A percentile compares a stretch with the other conserved stretches of the same genome.
Evolutionary conservation across 1,284 basidiomycete genomes (phyloP).

Genomic region (Xanthoconium separans): DNA sequence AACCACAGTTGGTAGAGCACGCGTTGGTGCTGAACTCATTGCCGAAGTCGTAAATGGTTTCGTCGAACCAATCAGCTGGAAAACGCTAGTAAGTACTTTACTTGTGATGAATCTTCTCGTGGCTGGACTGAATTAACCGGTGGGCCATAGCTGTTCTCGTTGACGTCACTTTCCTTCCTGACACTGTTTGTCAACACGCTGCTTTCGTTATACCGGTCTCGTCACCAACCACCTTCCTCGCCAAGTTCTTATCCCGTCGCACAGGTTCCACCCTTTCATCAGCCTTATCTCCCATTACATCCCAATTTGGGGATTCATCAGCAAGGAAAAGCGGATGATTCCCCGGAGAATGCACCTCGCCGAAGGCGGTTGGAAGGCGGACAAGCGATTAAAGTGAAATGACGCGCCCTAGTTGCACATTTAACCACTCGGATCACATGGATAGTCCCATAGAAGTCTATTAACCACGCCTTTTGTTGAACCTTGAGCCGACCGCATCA

Average conservation of each 20-base stretch:
- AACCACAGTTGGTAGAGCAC: conserved; percentile 83
- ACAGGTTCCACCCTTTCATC: conserved; percentile 43
- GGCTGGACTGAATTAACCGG: conserved; percentile 16
- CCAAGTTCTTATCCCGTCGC: conserved; percentile 44
- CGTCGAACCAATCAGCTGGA: conserved; percentile 96
- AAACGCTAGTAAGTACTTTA: conserved; percentile 73
- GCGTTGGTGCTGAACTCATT: conserved; percentile 91
- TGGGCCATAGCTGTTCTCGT: conserved; percentile 66
- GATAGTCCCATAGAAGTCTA: conserved; percentile 21
- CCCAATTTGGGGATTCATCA: conserved; percentile 47
- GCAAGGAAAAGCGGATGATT: conserved; percentile 36
- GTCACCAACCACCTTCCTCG: conserved; percentile 44
- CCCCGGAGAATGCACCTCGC: conserved; percentile 51
- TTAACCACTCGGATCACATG: conserved; percentile 31
- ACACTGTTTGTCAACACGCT: conserved; percentile 84
- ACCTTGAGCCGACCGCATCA: conserved; percentile 21
- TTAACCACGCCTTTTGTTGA: conserved; percentile 22
- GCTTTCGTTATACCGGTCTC: conserved; percentile 71
- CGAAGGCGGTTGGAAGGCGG: conserved; percentile 65
- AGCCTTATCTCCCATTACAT: conserved; percentile 48
- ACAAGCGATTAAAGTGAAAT: conserved; percentile 57
- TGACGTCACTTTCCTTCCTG: conserved; percentile 77
- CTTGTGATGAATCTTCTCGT: conserved; percentile 9
- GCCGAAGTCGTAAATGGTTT: conserved; percentile 96
- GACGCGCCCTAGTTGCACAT: conserved; percentile 17